phyloP scores from a whole-genome alignment of 2,329 filamentous ascomycete genomes.

The Nemania diffusa region DNA sequence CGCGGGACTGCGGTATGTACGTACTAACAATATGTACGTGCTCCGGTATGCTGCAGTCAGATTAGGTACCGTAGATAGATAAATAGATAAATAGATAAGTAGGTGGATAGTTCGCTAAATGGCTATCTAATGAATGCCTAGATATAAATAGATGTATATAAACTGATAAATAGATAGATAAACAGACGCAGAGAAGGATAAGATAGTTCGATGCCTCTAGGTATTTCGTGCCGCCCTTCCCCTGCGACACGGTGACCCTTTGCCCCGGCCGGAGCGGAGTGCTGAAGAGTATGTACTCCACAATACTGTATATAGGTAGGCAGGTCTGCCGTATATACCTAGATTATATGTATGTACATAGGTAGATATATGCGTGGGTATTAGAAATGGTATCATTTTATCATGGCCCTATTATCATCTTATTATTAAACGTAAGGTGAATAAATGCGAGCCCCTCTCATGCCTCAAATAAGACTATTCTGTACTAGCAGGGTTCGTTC shows the following conservation, averaged over 20 bases:
- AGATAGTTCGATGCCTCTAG: not conserved
- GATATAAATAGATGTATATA: too few relatives aligned
- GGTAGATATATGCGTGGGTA: not conserved
- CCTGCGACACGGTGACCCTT: not conserved
- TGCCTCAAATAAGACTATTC: not conserved
- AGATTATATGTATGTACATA: not conserved
- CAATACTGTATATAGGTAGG: too few relatives aligned
- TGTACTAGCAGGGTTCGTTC: constrained; percentile 3
- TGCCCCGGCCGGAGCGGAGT: too few relatives aligned
- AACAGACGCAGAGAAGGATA: not conserved
- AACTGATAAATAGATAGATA: not conserved
- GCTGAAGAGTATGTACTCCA: too few relatives aligned
- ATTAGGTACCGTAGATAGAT: not conserved
- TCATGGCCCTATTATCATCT: not conserved
- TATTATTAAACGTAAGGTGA: not conserved
- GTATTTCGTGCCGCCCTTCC: not conserved
- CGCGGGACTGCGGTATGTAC: not conserved
- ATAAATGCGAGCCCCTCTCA: not conserved
- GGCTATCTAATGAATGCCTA: too few relatives aligned
- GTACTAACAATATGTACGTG: not conserved
- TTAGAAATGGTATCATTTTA: not conserved
- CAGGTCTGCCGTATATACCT: too few relatives aligned
- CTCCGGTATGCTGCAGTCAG: not conserved
- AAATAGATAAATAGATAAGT: too few relatives aligned
- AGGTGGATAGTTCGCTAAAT: not conserved